A percentile compares a stretch with the other conserved stretches of the same genome.
phyloP scores from a whole-genome alignment of 371 early-diverging fungal species.

The Mucor mucedo region DNA sequence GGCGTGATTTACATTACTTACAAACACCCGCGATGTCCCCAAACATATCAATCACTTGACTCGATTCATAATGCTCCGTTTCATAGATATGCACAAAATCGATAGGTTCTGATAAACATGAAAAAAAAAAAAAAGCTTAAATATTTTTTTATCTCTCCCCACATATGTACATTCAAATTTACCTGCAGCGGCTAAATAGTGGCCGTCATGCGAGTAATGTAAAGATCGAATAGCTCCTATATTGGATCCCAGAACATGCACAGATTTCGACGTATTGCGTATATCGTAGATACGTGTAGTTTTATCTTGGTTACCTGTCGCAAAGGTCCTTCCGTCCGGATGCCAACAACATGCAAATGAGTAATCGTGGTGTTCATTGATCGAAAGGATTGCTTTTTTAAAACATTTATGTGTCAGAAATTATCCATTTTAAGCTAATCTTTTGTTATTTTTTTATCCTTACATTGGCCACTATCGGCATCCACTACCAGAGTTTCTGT shows the following conservation, averaged over 20 bases:
- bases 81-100: constrained; percentile 84
- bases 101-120: constrained; percentile 57
- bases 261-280: constrained; percentile 60
- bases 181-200: constrained; percentile 73
- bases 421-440: too few species aligned
- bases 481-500: constrained; percentile 63
- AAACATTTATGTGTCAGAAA: too few species aligned
- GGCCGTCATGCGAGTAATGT: constrained; percentile 74
- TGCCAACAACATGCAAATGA: constrained; percentile 87
- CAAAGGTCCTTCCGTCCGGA: constrained; percentile 73
- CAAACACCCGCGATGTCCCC: constrained; percentile 82
- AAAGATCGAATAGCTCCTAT: constrained; percentile 82
- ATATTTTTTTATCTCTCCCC: background rate
- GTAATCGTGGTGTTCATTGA: constrained; percentile 61
- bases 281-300: constrained; percentile 81
- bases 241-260: constrained; percentile 64
- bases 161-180: background rate
- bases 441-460: background rate
- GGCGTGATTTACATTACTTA: constrained; percentile 9
- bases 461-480: constrained; percentile 59
- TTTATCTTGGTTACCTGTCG: constrained; percentile 85
- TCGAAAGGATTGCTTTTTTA: constrained; percentile 24
- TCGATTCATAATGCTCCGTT: constrained; percentile 38
- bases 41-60: constrained; percentile 83
- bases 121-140: constrained; percentile 1